phyloP scores from a whole-genome alignment of 345 rosid species.

The Citrus trifoliata region DNA sequence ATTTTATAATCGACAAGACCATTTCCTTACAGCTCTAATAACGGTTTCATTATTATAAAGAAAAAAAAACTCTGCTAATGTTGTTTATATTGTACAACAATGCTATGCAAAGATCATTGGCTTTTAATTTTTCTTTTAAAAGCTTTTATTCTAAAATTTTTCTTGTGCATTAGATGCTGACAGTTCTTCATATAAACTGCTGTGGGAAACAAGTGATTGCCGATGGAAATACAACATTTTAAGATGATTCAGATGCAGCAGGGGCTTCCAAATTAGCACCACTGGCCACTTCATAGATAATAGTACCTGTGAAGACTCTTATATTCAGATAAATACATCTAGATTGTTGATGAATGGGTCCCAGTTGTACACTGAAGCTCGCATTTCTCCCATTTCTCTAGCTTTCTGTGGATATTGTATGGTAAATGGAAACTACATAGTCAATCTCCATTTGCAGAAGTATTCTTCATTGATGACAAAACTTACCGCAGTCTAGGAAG shows the following conservation, averaged over 20 bases:
- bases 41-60: too few species aligned
- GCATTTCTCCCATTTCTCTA: conserved; percentile 43
- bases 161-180: neutral
- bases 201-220: conserved; percentile 22
- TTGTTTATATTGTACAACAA: neutral
- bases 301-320: accelerated
- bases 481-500: conserved; percentile 44
- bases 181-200: conserved; percentile 34
- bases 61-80: too few species aligned
- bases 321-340: conserved; percentile 2
- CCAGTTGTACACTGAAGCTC: conserved; percentile 34
- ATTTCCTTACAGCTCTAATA: too few species aligned
- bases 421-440: conserved; percentile 35
- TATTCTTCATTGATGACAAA: conserved; percentile 35
- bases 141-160: too few species aligned
- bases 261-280: conserved; percentile 28
- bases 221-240: conserved; percentile 19
- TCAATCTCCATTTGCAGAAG: conserved; percentile 80
- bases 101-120: too few species aligned
- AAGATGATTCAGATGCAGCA: conserved; percentile 21
- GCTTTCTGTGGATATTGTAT: conserved; percentile 47
- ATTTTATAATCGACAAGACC: too few species aligned
- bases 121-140: too few species aligned
- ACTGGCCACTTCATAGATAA: conserved; percentile 45
- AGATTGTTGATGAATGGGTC: conserved; percentile 13